These are phyloP conservation scores for Chimonanthus praecox DNA, from an alignment of 164 flowering plant species.

Conservation along the genomic window DNA sequence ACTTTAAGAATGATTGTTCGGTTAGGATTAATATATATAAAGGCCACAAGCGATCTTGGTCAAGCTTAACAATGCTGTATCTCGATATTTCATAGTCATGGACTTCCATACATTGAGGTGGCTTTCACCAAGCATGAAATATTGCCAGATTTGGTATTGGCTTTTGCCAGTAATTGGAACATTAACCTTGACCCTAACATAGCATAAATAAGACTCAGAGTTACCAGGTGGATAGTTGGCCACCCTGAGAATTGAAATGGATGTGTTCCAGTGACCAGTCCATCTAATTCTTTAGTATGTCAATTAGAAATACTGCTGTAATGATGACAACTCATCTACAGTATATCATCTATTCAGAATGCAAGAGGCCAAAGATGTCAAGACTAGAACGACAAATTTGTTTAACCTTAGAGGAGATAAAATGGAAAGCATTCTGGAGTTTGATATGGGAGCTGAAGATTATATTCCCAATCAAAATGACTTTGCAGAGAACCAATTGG, in stretches of 20 bases:
- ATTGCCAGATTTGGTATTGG: background rate
- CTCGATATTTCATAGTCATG: background rate
- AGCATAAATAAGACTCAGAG: background rate
- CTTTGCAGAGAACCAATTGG: constrained; percentile 1
- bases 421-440: constrained; percentile 6
- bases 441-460: background rate
- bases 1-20: no score
- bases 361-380: constrained; percentile 20
- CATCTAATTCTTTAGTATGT: background rate
- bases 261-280: background rate
- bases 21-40: no score
- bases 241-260: background rate
- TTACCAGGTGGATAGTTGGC: background rate
- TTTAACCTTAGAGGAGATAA: constrained; percentile 3
- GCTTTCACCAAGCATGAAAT: background rate
- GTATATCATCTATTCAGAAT: constrained; percentile 8
- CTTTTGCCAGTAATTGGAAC: background rate
- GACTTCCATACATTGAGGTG: background rate
- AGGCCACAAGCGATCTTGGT: no score
- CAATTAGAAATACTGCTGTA: background rate
- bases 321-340: background rate
- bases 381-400: constrained; percentile 8
- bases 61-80: no score
- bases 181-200: background rate
- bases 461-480: constrained; percentile 10